These are phyloP conservation scores for Anacardium occidentale DNA, from an alignment of 345 rosid species.

Conservation along the genomic window DNA sequence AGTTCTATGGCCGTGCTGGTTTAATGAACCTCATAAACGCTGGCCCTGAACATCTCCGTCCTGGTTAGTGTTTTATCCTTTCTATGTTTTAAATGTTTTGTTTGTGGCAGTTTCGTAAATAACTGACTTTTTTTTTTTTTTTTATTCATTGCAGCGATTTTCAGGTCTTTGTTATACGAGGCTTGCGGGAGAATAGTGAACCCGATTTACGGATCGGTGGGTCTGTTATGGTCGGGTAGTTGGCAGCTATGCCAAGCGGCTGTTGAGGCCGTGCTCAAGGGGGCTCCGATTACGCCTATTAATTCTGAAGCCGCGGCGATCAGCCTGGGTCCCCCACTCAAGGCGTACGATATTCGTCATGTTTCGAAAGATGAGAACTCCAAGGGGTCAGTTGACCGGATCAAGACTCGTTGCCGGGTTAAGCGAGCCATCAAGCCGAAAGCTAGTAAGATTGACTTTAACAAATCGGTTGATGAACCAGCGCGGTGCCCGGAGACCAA, in stretches of 20 bases:
- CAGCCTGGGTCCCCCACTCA: conserved; percentile 74
- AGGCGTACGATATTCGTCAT: conserved; percentile 81
- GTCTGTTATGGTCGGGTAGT: conserved; percentile 84
- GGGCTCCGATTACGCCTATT: conserved; percentile 73
- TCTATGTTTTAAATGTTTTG: background rate
- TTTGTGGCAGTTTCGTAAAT: background rate
- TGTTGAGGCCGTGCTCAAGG: conserved; percentile 86
- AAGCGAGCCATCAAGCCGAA: conserved; percentile 43
- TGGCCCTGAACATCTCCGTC: conserved; percentile 93
- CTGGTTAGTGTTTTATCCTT: conserved; percentile 44
- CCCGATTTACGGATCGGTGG: conserved; percentile 96
- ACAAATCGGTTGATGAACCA: background rate
- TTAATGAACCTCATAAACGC: conserved; percentile 96
- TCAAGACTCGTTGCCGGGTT: conserved; percentile 50
- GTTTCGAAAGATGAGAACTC: conserved; percentile 75
- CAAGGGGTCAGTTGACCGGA: conserved; percentile 33
- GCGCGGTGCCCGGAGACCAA: conserved; percentile 1
- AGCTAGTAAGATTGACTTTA: conserved; percentile 11
- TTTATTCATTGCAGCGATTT: conserved; percentile 60
- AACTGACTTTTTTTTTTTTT: background rate
- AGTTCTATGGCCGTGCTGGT: conserved; percentile 96
- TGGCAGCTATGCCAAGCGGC: conserved; percentile 98
- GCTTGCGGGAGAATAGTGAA: conserved; percentile 97
- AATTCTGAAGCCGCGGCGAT: conserved; percentile 63
- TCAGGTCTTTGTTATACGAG: conserved; percentile 90